phyloP scores from a whole-genome alignment of 108 stramenopile species.

The Mayamaea pseudoterrestris region DNA sequence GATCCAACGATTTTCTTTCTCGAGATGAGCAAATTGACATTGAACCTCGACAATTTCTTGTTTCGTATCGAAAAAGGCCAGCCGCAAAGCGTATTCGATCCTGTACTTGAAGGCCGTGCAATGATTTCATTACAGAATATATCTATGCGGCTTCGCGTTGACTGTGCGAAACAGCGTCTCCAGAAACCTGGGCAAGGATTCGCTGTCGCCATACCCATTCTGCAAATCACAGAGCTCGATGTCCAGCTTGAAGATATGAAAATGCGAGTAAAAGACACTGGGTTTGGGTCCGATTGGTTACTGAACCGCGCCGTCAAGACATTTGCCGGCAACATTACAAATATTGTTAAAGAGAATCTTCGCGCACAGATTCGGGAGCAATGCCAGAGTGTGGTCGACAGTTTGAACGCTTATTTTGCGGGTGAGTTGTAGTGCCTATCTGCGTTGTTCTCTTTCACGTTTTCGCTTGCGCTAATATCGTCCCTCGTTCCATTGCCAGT shows the following conservation, averaged over 20 bases:
- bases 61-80: slow-evolving; percentile 71
- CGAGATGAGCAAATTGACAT: slow-evolving; percentile 64
- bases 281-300: slow-evolving; percentile 62
- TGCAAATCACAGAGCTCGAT: slow-evolving; percentile 47
- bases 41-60: slow-evolving; percentile 50
- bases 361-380: slow-evolving; percentile 55
- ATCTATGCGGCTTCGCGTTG: slow-evolving; percentile 58
- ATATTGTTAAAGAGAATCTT: slow-evolving; percentile 53
- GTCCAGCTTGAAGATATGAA: slow-evolving; percentile 50
- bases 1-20: slow-evolving; percentile 69
- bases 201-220: slow-evolving; percentile 30
- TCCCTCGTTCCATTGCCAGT: too few species aligned
- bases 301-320: slow-evolving; percentile 62
- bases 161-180: slow-evolving; percentile 48
- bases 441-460: too few species aligned
- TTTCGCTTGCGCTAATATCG: too few species aligned
- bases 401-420: slow-evolving; percentile 59
- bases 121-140: slow-evolving; percentile 52
- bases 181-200: slow-evolving; percentile 13
- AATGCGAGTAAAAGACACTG: slow-evolving; percentile 49
- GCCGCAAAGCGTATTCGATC: slow-evolving; percentile 58
- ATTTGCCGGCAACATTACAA: slow-evolving; percentile 54
- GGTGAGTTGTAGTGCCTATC: too few species aligned
- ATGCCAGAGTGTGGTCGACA: slow-evolving; percentile 40
- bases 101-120: slow-evolving; percentile 69